These are phyloP conservation scores for Aphanocladium album DNA, from an alignment of 2,329 filamentous ascomycete genomes.

Conservation along the genomic window DNA sequence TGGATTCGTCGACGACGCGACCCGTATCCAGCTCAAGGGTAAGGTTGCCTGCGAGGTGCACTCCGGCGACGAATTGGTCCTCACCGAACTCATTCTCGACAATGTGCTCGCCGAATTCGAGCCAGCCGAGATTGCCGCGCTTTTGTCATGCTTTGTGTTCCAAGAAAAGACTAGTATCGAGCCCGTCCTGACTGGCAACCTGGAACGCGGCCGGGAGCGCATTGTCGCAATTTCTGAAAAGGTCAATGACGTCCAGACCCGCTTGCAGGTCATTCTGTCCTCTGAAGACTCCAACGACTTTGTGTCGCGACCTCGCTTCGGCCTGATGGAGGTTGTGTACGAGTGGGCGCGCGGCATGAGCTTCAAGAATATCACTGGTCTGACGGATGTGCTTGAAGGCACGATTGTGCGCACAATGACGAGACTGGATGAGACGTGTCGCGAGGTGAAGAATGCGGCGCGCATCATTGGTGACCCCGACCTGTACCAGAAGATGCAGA, in stretches of 20 bases:
- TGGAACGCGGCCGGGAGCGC: slow-evolving; percentile 76
- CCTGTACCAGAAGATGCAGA: slow-evolving; percentile 94
- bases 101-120: slow-evolving; percentile 95
- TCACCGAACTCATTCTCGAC: slow-evolving; percentile 93
- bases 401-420: slow-evolving; percentile 96
- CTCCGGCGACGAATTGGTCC: slow-evolving; percentile 90
- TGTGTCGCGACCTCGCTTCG: slow-evolving; percentile 79
- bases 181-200: slow-evolving; percentile 73
- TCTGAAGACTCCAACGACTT: slow-evolving; percentile 92
- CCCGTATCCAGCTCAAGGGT: slow-evolving; percentile 89
- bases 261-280: slow-evolving; percentile 87
- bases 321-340: slow-evolving; percentile 94
- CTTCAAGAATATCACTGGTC: slow-evolving; percentile 93
- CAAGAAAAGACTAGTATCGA: slow-evolving; percentile 87
- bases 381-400: slow-evolving; percentile 94
- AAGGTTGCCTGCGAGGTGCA: slow-evolving; percentile 98
- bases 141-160: slow-evolving; percentile 93
- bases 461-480: slow-evolving; percentile 91
- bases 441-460: slow-evolving; percentile 96
- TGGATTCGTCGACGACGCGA: slow-evolving; percentile 81
- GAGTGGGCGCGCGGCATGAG: slow-evolving; percentile 98
- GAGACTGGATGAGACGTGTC: slow-evolving; percentile 87
- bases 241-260: slow-evolving; percentile 82
- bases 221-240: slow-evolving; percentile 90
- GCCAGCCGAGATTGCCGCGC: slow-evolving; percentile 90